Conservation (phyloP, 2,329 filamentous ascomycete species). For the Trichoderma afroharzianum region DNA sequence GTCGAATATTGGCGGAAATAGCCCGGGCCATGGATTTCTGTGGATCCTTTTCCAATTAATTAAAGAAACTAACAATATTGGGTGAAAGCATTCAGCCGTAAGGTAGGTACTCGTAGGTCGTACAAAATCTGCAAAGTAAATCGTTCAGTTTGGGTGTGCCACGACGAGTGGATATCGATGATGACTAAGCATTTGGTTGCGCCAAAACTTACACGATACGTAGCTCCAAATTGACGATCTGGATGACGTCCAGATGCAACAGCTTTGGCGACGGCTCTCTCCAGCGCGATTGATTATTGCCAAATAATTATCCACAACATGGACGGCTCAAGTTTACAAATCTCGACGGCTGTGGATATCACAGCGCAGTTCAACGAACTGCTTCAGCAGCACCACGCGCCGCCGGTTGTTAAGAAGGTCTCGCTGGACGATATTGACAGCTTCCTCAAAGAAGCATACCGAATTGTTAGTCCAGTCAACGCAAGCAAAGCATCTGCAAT, state of each 20-base stretch:
- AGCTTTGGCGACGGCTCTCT: neutral
- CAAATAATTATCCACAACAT: neutral
- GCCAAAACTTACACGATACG: constrained; percentile 13
- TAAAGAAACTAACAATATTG: neutral
- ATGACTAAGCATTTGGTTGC: neutral
- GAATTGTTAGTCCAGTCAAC: constrained; percentile 29
- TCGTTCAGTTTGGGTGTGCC: neutral
- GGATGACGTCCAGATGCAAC: constrained; percentile 2
- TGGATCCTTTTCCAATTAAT: neutral
- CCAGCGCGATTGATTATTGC: neutral
- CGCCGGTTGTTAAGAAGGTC: constrained; percentile 42
- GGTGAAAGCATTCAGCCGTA: neutral
- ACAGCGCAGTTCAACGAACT: constrained; percentile 67
- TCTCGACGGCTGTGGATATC: constrained; percentile 51
- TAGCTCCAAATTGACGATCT: constrained; percentile 3
- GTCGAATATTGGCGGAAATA: constrained; percentile 1
- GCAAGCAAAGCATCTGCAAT: neutral
- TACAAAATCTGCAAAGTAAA: neutral
- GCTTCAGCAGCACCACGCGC: constrained; percentile 56
- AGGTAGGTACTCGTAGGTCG: no score
- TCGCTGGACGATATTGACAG: constrained; percentile 63
- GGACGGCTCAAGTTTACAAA: neutral
- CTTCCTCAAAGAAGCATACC: constrained; percentile 90
- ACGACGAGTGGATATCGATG: neutral
- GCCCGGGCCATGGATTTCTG: neutral